phyloP scores from a whole-genome alignment of 345 rosid species.

The Arabidopsis arenosa region DNA sequence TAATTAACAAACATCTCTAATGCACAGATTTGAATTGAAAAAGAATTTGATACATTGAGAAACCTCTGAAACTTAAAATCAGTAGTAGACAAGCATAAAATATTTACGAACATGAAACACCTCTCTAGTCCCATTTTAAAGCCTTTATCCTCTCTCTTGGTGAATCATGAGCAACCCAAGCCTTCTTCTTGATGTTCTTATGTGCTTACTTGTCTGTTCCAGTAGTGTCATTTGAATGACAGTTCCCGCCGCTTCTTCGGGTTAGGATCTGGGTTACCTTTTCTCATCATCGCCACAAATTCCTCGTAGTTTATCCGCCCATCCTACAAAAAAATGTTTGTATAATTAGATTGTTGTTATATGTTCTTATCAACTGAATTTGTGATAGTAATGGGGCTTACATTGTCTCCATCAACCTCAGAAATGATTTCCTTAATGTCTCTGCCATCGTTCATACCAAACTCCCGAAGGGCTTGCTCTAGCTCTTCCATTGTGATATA shows the following conservation, averaged over 20 bases:
- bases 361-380: background rate
- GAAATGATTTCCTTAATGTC: slow-evolving; percentile 80
- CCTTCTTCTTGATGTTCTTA: slow-evolving; percentile 32
- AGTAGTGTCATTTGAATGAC: slow-evolving; percentile 38
- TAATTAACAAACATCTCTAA: slow-evolving; percentile 30
- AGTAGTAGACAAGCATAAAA: slow-evolving; percentile 37
- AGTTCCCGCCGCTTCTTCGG: slow-evolving; percentile 86
- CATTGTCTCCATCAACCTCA: slow-evolving; percentile 82
- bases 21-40: slow-evolving; percentile 34
- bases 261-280: slow-evolving; percentile 81
- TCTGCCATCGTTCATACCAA: slow-evolving; percentile 77
- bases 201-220: slow-evolving; percentile 36
- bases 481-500: slow-evolving; percentile 86
- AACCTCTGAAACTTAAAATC: slow-evolving; percentile 38
- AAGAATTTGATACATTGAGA: slow-evolving; percentile 40
- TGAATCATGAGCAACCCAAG: slow-evolving; percentile 47
- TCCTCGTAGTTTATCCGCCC: slow-evolving; percentile 93
- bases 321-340: slow-evolving; percentile 54
- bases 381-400: slow-evolving; percentile 44
- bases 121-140: slow-evolving; percentile 13
- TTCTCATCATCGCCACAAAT: slow-evolving; percentile 95
- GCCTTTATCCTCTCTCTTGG: slow-evolving; percentile 7
- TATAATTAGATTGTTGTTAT: background rate
- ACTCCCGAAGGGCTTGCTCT: slow-evolving; percentile 88
- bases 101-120: slow-evolving; percentile 37